These are phyloP conservation scores for Earliella scabrosa DNA, from an alignment of 1,284 basidiomycete species.

Conservation along the genomic window DNA sequence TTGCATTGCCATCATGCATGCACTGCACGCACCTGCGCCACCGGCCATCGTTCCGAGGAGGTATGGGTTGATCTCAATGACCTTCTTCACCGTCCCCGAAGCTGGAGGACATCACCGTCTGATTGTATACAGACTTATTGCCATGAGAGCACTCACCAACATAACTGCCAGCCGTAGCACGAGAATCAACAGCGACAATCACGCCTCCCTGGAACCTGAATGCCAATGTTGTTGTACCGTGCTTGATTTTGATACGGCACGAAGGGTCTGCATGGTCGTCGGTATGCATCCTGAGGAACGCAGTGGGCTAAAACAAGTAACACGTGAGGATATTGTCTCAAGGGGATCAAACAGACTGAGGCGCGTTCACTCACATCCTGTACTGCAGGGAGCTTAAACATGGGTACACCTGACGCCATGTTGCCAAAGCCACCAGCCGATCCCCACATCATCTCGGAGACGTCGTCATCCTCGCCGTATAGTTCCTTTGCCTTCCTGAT, in stretches of 20 bases:
- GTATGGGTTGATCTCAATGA: slow-evolving; percentile 99
- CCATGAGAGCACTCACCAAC: slow-evolving; percentile 67
- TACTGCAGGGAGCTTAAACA: slow-evolving; percentile 72
- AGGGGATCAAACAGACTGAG: not conserved
- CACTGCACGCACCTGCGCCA: slow-evolving; percentile 78
- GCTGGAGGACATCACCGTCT: slow-evolving; percentile 50
- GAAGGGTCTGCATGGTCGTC: slow-evolving; percentile 92
- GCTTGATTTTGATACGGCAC: slow-evolving; percentile 97
- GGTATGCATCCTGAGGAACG: slow-evolving; percentile 89
- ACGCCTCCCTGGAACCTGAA: slow-evolving; percentile 98
- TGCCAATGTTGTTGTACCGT: slow-evolving; percentile 98
- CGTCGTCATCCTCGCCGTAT: slow-evolving; percentile 63
- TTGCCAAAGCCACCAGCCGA: slow-evolving; percentile 81
- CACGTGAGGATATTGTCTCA: no score
- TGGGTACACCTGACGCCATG: slow-evolving; percentile 68
- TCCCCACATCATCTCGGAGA: slow-evolving; percentile 75
- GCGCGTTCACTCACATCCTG: slow-evolving; percentile 64
- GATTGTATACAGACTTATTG: not conserved
- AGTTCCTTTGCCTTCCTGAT: slow-evolving; percentile 54
- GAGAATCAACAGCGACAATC: slow-evolving; percentile 96
- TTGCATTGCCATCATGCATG: slow-evolving; percentile 4
- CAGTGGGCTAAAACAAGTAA: slow-evolving; percentile 66
- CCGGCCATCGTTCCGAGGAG: slow-evolving; percentile 99
- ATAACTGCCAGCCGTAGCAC: slow-evolving; percentile 97
- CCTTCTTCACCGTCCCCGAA: slow-evolving; percentile 96